Evolutionary conservation across 768 basidiomycete species (phyloP), one percentile per base, ranked within the genome.

Genomic region (Coprinopsis strossmayeri): DNA sequence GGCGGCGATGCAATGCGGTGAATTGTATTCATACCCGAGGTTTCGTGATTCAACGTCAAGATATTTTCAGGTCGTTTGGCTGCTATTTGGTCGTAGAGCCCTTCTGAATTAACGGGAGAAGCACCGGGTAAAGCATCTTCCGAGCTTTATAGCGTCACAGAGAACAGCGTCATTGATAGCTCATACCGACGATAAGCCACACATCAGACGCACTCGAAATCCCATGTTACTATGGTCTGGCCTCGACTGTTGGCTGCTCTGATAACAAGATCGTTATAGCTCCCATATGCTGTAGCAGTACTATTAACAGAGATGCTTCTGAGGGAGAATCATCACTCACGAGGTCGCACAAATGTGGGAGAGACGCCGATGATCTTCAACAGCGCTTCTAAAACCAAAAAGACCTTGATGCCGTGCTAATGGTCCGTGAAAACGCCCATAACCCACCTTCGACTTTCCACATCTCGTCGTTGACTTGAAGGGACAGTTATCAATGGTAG

Each of bases 21-120:
- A n/a, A n/a, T 32, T 32, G 30, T 32, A 32, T 55, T n/a, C 57
- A 48, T 55, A 66, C 60, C 45, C 25, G 60, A 46, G 1, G 60
- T 61, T 37, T 70, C 68, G 45, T 72, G 70, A 46, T 69, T 69
- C 27, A 72, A 61, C 25, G 70, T 54, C n/a, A 71, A 54, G 46
- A 69, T 52, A 1, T 55, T 69, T 40, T 46, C 50, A 2, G 69
- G 69, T 25, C 58, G 62, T n/a, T 49, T 27, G 12, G 13, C 47
- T 9, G 55, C 55, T 3, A 65, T 44, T 3, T 57, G 46, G 17
- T 59, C 55, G 50, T 71, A 72, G 5, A 42, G n/a, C 4, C 42
- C 27, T 38, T 64, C 59, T 51, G 63, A 65, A 23, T 64, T 51
- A 0, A 48, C 51, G 2, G 57, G 56, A 5, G 63, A 54, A 20